phyloP scores from a whole-genome alignment of 345 rosid species.

The Stellera chamaejasme region DNA sequence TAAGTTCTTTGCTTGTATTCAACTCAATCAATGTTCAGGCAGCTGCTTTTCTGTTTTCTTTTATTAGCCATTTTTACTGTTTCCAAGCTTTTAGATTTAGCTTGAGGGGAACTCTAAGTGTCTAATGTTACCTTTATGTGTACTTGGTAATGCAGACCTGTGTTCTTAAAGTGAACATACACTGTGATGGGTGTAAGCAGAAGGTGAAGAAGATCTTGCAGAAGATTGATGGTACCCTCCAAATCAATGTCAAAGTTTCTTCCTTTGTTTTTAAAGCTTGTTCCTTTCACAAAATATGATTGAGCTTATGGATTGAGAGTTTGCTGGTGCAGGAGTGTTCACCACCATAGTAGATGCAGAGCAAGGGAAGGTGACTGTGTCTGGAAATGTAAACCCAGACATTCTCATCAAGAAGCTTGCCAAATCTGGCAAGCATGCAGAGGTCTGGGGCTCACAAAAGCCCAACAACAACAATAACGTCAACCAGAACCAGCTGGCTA shows the following conservation, averaged over 20 bases:
- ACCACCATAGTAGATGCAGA: slow-evolving; percentile 69
- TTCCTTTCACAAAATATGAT: neutral
- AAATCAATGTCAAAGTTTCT: neutral
- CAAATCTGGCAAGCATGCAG: slow-evolving; percentile 91
- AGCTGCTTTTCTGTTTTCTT: neutral
- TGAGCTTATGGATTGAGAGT: slow-evolving; percentile 4
- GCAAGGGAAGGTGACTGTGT: slow-evolving; percentile 75
- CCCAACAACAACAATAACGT: slow-evolving; percentile 21
- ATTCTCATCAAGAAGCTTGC: slow-evolving; percentile 79
- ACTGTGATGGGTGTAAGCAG: slow-evolving; percentile 90
- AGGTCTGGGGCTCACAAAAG: slow-evolving; percentile 67
- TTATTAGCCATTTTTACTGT: neutral
- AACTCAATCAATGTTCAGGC: slow-evolving; percentile 13
- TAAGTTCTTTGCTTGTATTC: slow-evolving; percentile 12
- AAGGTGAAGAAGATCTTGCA: slow-evolving; percentile 91
- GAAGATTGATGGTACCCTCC: slow-evolving; percentile 71
- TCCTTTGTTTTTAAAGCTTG: neutral
- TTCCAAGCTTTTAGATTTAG: neutral
- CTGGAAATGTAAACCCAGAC: slow-evolving; percentile 61
- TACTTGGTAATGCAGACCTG: slow-evolving; percentile 74
- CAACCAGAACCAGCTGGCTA: slow-evolving; percentile 43
- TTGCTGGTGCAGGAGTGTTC: slow-evolving; percentile 53
- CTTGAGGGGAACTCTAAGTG: neutral
- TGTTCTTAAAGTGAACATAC: slow-evolving; percentile 90
- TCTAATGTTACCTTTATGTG: slow-evolving; percentile 12